Base-by-base conservation (phyloP, 257 asterid genomes). In the Solanum infundibuliforme region DNA sequence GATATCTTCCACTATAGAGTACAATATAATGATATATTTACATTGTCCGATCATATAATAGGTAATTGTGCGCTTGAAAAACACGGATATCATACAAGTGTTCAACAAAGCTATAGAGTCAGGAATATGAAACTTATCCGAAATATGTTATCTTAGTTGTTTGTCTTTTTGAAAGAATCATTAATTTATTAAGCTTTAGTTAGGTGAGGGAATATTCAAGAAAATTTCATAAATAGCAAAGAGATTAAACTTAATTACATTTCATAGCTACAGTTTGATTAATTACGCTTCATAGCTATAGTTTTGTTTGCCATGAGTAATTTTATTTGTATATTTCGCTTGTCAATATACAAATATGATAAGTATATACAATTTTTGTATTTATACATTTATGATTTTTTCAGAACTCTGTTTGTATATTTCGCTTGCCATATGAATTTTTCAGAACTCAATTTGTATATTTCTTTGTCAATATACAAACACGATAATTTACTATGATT, bases 291-390 rank as follows among this genome's bases (percentile, higher is more conserved):
- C 0, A 52, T 6, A 14, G 1, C 0, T 16, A 16, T 52, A 52
- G 0, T 2, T 52, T 52, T 0, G 0, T 52, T 52, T 16, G 23
- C 0, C 0, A 16, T 16, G 7, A 21, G 0, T 16, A 6, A 16
- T 52, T 52, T 0, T 52, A 1, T 52, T 52, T 52, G 23, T 52
- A 52, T 52, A 52, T 52, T 52, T 52, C 23, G 0, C 21, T 52
- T 52, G 62, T 1, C 23, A 52, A 52, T 52, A 6, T 52, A 16
- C 23, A 52, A 52, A 6, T 5, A 52, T 0, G 1, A 1, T 52
- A 52, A 5, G 1, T 16, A 6, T 52, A 52, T 16, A 52, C 0
- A 16, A 52, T 16, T 52, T 16, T 0, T 52, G 23, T 52, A 52
- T 5, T 52, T 52, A 52, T 52, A 52, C 23, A 52, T 52, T 48